Conservation (phyloP, 768 basidiomycete genomes). For the Pholiota conissans region DNA sequence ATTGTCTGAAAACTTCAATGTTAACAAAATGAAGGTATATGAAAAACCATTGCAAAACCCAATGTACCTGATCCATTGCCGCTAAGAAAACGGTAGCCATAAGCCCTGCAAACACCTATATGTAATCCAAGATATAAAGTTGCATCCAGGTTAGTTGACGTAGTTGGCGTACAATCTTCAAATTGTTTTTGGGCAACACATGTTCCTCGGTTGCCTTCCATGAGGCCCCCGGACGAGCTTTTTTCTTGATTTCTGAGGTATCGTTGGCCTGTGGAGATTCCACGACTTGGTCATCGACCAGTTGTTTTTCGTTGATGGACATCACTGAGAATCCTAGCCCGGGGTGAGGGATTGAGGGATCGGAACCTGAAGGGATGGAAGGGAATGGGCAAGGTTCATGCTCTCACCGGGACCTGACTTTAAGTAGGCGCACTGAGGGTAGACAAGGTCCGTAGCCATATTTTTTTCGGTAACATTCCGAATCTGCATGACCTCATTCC, state of each 20-base stretch:
- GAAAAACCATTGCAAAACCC: not conserved
- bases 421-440: not conserved
- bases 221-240: conserved; percentile 42
- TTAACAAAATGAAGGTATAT: not conserved
- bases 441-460: conserved; percentile 6
- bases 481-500: conserved; percentile 12
- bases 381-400: not conserved
- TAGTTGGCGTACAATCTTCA: conserved; percentile 39
- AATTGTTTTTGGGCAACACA: conserved; percentile 52
- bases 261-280: not conserved
- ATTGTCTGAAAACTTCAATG: conserved; percentile 46
- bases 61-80: conserved; percentile 59
- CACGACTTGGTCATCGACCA: not conserved
- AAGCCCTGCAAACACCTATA: conserved; percentile 47
- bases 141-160: not conserved
- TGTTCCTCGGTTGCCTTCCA: conserved; percentile 59
- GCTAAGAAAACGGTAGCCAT: conserved; percentile 50
- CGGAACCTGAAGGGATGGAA: not conserved
- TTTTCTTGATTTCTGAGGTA: conserved; percentile 10
- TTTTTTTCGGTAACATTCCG: conserved; percentile 5
- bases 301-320: not conserved
- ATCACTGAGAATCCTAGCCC: not conserved
- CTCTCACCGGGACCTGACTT: conserved; percentile 1
- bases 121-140: conserved; percentile 1
- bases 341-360: not conserved